Base-by-base conservation (phyloP, 352 stramenopile genomes). In the Pythium diclinum region DNA sequence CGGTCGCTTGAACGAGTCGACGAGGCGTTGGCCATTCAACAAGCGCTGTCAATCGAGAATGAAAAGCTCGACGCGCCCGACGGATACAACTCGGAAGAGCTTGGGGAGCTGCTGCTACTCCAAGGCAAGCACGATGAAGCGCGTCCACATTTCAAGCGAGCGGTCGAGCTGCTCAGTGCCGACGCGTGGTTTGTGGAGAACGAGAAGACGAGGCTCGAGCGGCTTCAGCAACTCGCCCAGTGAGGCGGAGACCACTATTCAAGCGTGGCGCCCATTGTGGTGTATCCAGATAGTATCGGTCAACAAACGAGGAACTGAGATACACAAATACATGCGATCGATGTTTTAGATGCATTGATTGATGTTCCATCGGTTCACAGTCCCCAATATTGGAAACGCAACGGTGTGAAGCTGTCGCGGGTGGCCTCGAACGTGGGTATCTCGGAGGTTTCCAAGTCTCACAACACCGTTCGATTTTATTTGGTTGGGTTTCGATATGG, bases 71-170 rank as follows among this genome's bases (percentile, higher is more conserved):
- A 23, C 1, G n/a, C 19, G 6, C 32, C 36, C 0, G 57, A 68
- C 46, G 68, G 68, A 5, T 71, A 68, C 59, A 63, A 63, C 16
- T 65, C 30, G 1, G 62, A 74, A 49, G 68, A 74, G 36, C 34
- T 74, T 4, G 68, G 51, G 5, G 68, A 74, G 46, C 32, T 68
- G 33, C 19, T 52, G 6, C 44, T 68, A n/a, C 53, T 68, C n/a
- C 30, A 68, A 33, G 61, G 61, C 32, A 51, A 62, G 13, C 5
- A 10, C 6, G 42, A 47, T 6, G 34, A 57, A 28, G 61, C 53
- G 23, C 21, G 40, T 9, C 14, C 4, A 2, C 53, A 62, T 21
- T 63, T 68, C 28, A 17, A 55, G 7, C 40, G 32, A 5, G 53
- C 61, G 0, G 28, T 58, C 7, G 52, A 61, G 42, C n/a, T 58